Evolutionary conservation across 352 stramenopile species (phyloP).

Genomic region (Phytopythium oedochilum): DNA sequence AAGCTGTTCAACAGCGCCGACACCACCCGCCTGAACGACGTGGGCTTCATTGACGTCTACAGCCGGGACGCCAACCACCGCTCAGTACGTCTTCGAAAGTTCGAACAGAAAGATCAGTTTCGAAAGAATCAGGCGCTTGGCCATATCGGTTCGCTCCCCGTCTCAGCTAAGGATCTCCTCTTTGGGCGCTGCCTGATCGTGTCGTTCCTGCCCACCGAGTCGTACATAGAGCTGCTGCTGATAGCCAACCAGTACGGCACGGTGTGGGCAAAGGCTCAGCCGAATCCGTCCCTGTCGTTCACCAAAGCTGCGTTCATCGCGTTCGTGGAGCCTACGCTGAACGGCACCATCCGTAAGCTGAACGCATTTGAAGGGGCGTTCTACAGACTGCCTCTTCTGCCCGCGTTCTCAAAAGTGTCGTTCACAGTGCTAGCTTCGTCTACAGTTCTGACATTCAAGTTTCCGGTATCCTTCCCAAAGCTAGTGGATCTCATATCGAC

Average conservation of each 20-base stretch:
- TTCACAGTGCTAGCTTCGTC: neutral
- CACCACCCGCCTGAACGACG: neutral
- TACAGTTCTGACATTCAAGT: neutral
- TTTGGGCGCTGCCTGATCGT: neutral
- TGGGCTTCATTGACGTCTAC: neutral
- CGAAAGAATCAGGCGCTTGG: too few species aligned
- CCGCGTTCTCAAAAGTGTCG: neutral
- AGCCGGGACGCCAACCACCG: neutral
- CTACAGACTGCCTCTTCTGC: neutral
- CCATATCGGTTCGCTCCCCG: neutral
- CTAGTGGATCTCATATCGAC: neutral
- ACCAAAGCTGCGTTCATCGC: neutral
- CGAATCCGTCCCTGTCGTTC: neutral
- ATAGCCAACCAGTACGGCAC: neutral
- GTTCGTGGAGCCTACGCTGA: neutral
- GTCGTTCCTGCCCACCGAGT: neutral
- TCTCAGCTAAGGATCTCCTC: neutral
- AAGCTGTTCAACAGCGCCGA: neutral
- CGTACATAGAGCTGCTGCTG: neutral
- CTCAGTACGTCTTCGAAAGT: neutral
- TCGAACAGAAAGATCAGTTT: neutral
- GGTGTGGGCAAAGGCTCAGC: neutral
- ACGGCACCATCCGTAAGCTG: neutral
- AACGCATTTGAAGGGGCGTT: neutral
- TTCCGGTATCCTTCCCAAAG: neutral